These are phyloP conservation scores for Syzygium aromaticum DNA, from an alignment of 345 rosid species.

Conservation along the genomic window DNA sequence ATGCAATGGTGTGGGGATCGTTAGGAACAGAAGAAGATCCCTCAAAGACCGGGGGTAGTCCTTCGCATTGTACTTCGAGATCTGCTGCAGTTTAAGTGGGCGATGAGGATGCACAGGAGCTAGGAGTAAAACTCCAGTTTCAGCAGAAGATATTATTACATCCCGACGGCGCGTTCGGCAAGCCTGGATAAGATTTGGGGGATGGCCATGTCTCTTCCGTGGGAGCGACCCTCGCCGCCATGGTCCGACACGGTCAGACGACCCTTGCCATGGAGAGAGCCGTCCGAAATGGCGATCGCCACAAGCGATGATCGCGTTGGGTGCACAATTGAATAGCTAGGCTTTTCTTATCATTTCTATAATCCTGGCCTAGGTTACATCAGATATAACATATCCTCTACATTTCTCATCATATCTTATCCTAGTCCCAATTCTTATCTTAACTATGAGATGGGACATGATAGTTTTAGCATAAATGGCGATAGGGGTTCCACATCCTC, in stretches of 20 bases:
- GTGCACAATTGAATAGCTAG: neutral
- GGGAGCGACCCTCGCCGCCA: neutral
- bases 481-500: accelerated
- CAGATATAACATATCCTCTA: accelerated
- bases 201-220: neutral
- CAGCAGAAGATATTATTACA: neutral
- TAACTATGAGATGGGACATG: accelerated
- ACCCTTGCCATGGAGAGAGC: neutral
- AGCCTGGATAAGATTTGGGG: neutral
- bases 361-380: too few relatives aligned
- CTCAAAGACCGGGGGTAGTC: neutral
- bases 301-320: accelerated
- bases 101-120: neutral
- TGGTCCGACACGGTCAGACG: neutral
- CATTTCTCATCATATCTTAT: neutral
- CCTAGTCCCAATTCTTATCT: neutral
- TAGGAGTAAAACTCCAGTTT: too few relatives aligned
- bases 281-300: neutral
- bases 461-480: neutral
- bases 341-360: too few relatives aligned
- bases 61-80: neutral
- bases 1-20: neutral
- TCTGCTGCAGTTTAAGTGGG: neutral
- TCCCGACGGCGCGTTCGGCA: neutral
- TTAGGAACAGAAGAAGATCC: neutral